Percentiles rank a stretch among this genome's conserved stretches.
These are phyloP conservation scores for Boletus pseudo-olivaceus DNA, from an alignment of 768 basidiomycete genomes.

Conservation along the genomic window DNA sequence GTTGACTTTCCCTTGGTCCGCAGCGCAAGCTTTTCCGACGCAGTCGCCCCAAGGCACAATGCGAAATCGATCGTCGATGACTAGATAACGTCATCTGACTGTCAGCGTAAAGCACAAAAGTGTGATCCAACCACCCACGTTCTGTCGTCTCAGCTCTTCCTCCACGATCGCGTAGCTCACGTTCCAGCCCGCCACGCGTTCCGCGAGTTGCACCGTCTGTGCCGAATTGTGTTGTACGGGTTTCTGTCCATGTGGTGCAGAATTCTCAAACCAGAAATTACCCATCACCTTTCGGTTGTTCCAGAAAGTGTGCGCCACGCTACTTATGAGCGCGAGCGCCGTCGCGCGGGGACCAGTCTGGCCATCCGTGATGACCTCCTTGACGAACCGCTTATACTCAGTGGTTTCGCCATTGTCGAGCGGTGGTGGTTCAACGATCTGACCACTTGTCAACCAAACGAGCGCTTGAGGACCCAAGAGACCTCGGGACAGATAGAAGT, in stretches of 20 bases:
- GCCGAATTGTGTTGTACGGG: conserved; percentile 66
- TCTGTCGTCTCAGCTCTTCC: conserved; percentile 93
- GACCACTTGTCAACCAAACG: conserved; percentile 90
- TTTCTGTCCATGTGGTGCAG: conserved; percentile 49
- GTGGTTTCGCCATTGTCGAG: conserved; percentile 93
- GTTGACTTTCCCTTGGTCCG: conserved; percentile 74
- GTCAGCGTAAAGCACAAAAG: conserved; percentile 26
- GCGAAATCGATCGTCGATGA: conserved; percentile 97
- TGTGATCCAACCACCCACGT: conserved; percentile 54
- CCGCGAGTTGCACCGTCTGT: conserved; percentile 82
- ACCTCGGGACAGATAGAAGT: conserved; percentile 93
- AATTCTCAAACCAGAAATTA: conserved; percentile 71
- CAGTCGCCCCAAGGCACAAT: conserved; percentile 89
- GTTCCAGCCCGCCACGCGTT: conserved; percentile 86
- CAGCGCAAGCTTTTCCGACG: conserved; percentile 70
- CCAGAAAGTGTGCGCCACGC: conserved; percentile 81
- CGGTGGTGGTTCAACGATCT: conserved; percentile 81
- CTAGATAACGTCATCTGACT: conserved; percentile 39
- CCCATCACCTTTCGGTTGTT: conserved; percentile 67
- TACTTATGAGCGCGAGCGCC: conserved; percentile 81
- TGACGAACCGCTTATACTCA: conserved; percentile 92
- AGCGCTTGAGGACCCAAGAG: conserved; percentile 85
- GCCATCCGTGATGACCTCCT: conserved; percentile 94
- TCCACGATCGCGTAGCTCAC: conserved; percentile 83
- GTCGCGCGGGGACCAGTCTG: conserved; percentile 92